Conservation (phyloP, 2,329 filamentous ascomycete species). For the Metarhizium guizhouense region DNA sequence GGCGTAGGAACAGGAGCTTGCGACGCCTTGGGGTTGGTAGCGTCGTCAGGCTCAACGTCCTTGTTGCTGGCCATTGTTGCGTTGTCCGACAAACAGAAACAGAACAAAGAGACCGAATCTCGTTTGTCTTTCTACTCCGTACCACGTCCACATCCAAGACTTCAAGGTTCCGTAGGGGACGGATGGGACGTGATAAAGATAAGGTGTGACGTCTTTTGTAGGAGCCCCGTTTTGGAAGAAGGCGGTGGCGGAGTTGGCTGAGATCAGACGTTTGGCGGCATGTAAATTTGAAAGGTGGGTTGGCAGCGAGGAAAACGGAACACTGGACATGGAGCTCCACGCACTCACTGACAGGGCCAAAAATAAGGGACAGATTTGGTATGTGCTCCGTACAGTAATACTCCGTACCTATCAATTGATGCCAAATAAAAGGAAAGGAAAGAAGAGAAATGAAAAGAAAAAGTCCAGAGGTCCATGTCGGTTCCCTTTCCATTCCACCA, state of each 20-base stretch:
- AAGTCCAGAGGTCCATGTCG: no score
- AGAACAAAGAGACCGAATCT: constrained; percentile 1
- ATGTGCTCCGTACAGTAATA: no score
- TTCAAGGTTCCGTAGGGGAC: constrained; percentile 8
- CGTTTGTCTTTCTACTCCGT: background rate
- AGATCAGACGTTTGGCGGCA: background rate
- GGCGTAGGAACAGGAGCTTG: constrained; percentile 13
- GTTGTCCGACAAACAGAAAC: constrained; percentile 5
- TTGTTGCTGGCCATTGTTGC: constrained; percentile 12
- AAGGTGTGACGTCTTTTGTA: constrained; percentile 2
- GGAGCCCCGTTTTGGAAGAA: constrained; percentile 5
- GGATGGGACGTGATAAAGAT: constrained; percentile 14
- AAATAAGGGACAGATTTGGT: no score
- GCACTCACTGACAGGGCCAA: no score
- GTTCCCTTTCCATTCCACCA: background rate
- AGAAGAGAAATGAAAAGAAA: no score
- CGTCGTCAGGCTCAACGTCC: constrained; percentile 15
- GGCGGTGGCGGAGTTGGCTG: constrained; percentile 3
- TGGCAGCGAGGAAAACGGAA: no score
- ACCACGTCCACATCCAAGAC: constrained; percentile 18
- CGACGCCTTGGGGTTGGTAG: constrained; percentile 16
- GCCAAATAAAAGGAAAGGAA: no score
- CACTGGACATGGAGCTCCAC: no score
- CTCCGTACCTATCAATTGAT: no score
- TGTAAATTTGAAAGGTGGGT: background rate